Evolutionary conservation across 805 yeast genomes (phyloP), one percentile per base, ranked within the genome.

Genomic region (Teunomyces tritomae): DNA sequence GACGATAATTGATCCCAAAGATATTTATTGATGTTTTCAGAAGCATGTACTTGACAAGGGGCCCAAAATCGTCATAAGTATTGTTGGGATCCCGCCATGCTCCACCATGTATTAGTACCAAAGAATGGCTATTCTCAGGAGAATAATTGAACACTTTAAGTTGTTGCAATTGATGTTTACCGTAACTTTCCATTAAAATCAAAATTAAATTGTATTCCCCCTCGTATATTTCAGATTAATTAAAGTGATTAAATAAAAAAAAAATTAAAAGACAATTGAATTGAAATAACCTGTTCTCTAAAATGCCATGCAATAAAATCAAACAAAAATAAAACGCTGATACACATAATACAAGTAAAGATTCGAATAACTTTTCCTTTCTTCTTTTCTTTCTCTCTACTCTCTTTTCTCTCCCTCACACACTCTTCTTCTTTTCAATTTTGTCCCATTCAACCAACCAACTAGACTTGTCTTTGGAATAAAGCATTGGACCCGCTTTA

Each of bases 51-150:
- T 24, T 46, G 17, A 64, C 52, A 39, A 82, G 49, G 9, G 52
- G 54, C 8, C 67, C 68, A 46, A 79, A 81, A 56, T 85, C 92
- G 34, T 74, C 64, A 26, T 67, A 75, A 0, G 90, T 84, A 58
- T 85, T 84, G 2, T 52, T 60, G 1, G 82, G 79, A 57, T 86
- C 95, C 51, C 88, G 73, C 96, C 96, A 89, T 0, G 90, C 95
- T 0, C 96, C 96, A 1, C 96, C 96, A 64, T 89, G 96, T 34
- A 89, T 76, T 54, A 82, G 83, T 0, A 87, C 74, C 5, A 80
- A 46, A 14, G 78, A 63, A 17, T 48, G 47, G 16, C 43, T 42
- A n/a, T 50, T 47, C 6, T 17, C 10, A 2, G 46, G 45, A 13
- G 42, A 49, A 37, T 51, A 52, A n/a, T 57, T 53, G 50, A 64